A percentile compares a stretch with the other conserved stretches of the same genome.
These are phyloP conservation scores for Eucalyptus marginata DNA, from an alignment of 345 rosid species.

Conservation along the genomic window DNA sequence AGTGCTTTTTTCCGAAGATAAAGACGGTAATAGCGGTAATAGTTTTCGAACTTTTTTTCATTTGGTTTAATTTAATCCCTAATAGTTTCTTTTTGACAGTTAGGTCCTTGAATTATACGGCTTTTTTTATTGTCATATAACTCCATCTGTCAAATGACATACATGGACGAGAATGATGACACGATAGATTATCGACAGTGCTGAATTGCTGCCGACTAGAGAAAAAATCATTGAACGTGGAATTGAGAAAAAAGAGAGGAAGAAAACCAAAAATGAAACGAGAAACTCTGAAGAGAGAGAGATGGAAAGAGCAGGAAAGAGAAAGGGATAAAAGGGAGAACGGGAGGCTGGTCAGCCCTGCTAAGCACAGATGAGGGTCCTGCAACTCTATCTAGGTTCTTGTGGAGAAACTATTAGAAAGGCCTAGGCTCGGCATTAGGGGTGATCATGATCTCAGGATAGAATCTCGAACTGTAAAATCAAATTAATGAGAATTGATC, in stretches of 20 bases:
- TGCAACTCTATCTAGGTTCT: not conserved
- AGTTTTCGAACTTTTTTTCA: not conserved
- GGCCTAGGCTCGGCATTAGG: not conserved
- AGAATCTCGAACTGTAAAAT: no score
- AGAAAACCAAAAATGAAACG: not conserved
- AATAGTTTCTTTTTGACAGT: not conserved
- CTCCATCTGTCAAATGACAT: not conserved
- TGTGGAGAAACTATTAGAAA: no score
- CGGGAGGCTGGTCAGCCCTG: not conserved
- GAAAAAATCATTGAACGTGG: not conserved
- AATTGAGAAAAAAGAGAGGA: not conserved
- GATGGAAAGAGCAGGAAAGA: not conserved
- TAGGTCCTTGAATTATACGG: not conserved
- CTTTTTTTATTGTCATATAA: not conserved
- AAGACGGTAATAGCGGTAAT: not conserved
- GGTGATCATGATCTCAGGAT: not conserved
- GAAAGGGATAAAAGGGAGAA: not conserved
- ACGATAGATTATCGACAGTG: not conserved
- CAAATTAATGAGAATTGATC: not conserved
- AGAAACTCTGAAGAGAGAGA: not conserved
- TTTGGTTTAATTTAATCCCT: not conserved
- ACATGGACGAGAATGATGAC: not conserved
- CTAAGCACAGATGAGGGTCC: not conserved
- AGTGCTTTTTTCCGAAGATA: not conserved
- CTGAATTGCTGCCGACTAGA: not conserved